phyloP scores from a whole-genome alignment of 805 yeast species.

The Yarrowia yakushimensis region DNA sequence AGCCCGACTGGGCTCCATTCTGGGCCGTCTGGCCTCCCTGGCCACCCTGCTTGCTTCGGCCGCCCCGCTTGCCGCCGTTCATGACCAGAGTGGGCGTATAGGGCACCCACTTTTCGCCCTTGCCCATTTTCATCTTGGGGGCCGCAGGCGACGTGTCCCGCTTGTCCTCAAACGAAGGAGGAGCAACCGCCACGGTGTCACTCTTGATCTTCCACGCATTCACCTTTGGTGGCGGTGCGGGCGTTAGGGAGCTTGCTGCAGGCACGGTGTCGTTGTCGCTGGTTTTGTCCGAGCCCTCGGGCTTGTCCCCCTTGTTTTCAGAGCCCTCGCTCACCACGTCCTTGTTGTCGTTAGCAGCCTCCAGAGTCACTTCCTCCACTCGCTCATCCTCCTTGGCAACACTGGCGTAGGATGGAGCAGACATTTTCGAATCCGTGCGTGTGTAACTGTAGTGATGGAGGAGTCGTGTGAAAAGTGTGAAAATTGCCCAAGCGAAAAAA shows the following conservation, averaged over 20 bases:
- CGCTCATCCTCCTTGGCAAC: constrained; percentile 34
- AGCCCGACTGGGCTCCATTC: neutral
- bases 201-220: constrained; percentile 54
- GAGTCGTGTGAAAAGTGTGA: constrained; percentile 21
- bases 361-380: constrained; percentile 8
- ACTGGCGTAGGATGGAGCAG: constrained; percentile 31
- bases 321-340: neutral
- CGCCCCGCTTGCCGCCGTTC: constrained; percentile 31
- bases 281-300: neutral
- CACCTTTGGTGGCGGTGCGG: constrained; percentile 62
- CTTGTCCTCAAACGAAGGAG: constrained; percentile 21
- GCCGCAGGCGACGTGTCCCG: constrained; percentile 12
- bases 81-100: constrained; percentile 55
- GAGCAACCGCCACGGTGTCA: constrained; percentile 27
- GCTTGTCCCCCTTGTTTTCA: neutral
- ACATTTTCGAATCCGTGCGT: constrained; percentile 5
- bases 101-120: constrained; percentile 67
- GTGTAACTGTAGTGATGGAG: no score
- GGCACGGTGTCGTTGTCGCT: no score
- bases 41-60: constrained; percentile 11
- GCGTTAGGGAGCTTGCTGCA: constrained; percentile 43
- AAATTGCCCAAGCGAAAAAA: constrained; percentile 15
- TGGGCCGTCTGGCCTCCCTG: neutral
- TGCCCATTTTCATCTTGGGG: constrained; percentile 39
- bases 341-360: neutral